Percentiles rank a stretch among this genome's conserved stretches.
phyloP scores from a whole-genome alignment of 441 rosid species.

The Populus trichocarpa region DNA sequence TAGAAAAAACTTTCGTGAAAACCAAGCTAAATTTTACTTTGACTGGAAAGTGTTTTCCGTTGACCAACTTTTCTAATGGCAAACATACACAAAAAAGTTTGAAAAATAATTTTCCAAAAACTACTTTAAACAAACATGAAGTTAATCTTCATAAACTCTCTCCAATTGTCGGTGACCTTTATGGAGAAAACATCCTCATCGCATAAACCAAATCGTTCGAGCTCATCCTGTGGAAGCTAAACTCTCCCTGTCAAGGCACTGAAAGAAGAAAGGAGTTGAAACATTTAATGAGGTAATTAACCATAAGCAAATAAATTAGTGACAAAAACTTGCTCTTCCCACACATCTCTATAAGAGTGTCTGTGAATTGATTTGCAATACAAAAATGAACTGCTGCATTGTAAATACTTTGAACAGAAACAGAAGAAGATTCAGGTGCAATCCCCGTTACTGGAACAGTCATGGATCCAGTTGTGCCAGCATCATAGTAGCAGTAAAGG shows the following conservation, averaged over 20 bases:
- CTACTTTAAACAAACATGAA: too few relatives aligned
- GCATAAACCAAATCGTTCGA: conserved; percentile 40
- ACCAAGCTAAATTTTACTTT: too few relatives aligned
- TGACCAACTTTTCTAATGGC: too few relatives aligned
- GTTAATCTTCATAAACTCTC: conserved; percentile 56
- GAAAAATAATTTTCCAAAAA: too few relatives aligned
- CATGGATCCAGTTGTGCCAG: conserved; percentile 54
- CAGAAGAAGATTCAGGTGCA: conserved; percentile 28
- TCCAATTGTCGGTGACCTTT: conserved; percentile 27
- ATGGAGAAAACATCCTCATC: conserved; percentile 42
- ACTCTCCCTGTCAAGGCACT: conserved; percentile 51
- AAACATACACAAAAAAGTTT: too few relatives aligned
- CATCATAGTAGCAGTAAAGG: conserved; percentile 56
- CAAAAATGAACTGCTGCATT: conserved; percentile 50
- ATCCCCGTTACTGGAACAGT: conserved; percentile 69
- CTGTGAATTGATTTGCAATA: conserved; percentile 54
- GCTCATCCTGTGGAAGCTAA: conserved; percentile 57
- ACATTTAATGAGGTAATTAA: background rate
- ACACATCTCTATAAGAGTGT: conserved; percentile 55
- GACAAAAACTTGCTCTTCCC: conserved; percentile 49
- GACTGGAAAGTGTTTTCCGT: too few relatives aligned
- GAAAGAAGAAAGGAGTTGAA: background rate
- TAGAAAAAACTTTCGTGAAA: too few relatives aligned
- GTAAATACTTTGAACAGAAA: conserved; percentile 34
- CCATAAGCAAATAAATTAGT: background rate